Percentiles rank a stretch among this genome's conserved stretches.
phyloP scores from a whole-genome alignment of 164 flowering plant species.

The Annona cherimola region DNA sequence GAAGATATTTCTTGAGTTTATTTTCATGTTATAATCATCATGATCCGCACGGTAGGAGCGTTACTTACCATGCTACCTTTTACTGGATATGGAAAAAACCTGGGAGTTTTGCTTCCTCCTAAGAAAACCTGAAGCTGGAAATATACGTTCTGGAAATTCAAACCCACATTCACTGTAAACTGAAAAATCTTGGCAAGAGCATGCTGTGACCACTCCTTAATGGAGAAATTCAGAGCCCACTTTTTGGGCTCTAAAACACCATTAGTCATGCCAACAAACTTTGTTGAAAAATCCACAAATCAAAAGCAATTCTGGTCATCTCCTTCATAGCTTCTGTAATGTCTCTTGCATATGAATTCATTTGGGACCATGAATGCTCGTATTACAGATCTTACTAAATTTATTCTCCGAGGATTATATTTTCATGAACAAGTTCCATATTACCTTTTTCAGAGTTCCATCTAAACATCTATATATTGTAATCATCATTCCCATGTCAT shows the following conservation, averaged over 20 bases:
- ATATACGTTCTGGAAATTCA: not conserved
- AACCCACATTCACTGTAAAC: not conserved
- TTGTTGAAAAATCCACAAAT: not conserved
- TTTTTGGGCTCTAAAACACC: not conserved
- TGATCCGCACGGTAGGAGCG: not conserved
- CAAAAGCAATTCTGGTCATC: not conserved
- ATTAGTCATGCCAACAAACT: not conserved
- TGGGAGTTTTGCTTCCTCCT: not conserved
- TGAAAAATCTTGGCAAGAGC: not conserved
- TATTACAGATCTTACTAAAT: not conserved
- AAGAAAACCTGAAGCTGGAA: not conserved
- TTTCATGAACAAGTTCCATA: not conserved
- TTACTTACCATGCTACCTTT: not conserved
- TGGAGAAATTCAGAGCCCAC: not conserved
- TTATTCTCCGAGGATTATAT: not conserved
- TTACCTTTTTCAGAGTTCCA: not conserved
- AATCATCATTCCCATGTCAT: too few species aligned
- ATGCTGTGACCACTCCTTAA: not conserved
- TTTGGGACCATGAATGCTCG: not conserved
- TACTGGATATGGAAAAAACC: not conserved
- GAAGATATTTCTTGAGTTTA: not conserved
- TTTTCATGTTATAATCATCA: not conserved
- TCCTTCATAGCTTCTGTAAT: not conserved
- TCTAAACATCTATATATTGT: not conserved
- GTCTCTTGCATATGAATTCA: not conserved